Base-by-base conservation (phyloP, 2,329 filamentous ascomycete species). In the Talaromyces pinophilus region DNA sequence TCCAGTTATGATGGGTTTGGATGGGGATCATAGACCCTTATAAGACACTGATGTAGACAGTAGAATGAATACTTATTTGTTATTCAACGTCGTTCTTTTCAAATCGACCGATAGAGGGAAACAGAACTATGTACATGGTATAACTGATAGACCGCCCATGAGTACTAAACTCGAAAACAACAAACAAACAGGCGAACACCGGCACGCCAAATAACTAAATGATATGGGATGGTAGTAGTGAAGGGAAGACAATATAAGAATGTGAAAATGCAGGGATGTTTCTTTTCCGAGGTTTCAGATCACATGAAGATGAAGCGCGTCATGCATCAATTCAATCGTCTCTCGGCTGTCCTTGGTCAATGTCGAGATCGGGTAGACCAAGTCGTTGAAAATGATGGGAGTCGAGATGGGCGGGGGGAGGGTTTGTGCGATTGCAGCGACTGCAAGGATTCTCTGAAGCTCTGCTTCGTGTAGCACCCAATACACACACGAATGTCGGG, bases 41-140 rank as follows among this genome's bases (percentile, higher is more conserved):
- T 25, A 25, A 25, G 25, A 4, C 25, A 25, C 25, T 25, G 25
- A 25, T 25, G 28, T 2, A 19, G 17, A 38, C 2, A 19, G 10
- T 52, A 35, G 25, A 40, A 40, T 22, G 54, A 25, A 57, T 57
- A 40, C 54, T 57, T 25, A 38, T 22, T 57, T 38, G 54, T 40
- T 6, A 38, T 40, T 57, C 30, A 22, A 22, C 1, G 33, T 57
- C 54, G 33, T 15, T 57, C 54, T 22, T 22, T 38, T 6, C 17
- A 28, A 35, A 35, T 22, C 54, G 54, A 57, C 33, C 11, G 5
- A 57, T 11, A 30, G 19, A 52, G 4, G 44, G n/a, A 62, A 50
- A n/a, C n/a, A 42, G 25, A 25, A 38, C 61, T 63, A 63, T 63
- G 40, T 63, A 63, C 61, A 63, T 63, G 59, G 59, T 54, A 62